Evolutionary conservation across 495 filamentous ascomycete genomes (phyloP), one percentile per base, ranked within the genome.

Genomic region (Talaromyces ruber): DNA sequence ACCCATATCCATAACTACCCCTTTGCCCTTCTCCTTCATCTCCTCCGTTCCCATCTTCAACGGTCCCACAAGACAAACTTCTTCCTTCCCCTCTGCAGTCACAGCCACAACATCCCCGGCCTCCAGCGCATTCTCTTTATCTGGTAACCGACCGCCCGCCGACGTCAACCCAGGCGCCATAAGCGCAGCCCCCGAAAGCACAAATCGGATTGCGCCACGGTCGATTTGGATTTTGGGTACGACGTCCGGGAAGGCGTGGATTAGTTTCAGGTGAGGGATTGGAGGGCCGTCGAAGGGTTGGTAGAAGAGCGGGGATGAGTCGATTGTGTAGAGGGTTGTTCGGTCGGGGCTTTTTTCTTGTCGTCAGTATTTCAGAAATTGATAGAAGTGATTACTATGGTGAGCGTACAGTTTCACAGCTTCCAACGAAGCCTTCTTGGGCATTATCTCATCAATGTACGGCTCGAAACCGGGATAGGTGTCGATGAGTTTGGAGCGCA

Each of bases 171-270:
- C 94, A 0, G 94, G 94, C 12, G 89, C 92, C 94, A 98, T 98
- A 50, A 98, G 85, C 59, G 93, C 88, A 0, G 94, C 94, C 24
- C 94, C 94, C 2, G 85, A 87, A 1, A 98, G 82, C 29, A 98
- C 93, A 76, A 98, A 98, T 62, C 95, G 91, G 73, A 98, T 97
- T 0, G 95, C 94, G 58, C 94, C 94, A 56, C 94, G 86, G 74
- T 98, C 93, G 68, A 96, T 92, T 32, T 80, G 78, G 62, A 83
- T 73, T n/a, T 72, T 79, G 6, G 77, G 74, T 37, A 82, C 66
- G 39, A 75, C 78, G 57, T 71, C 64, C 1, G 81, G 80, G 64
- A 76, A 81, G 58, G 82, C 76, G 74, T 93, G 91, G 28, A 93
- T 81, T 61, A 93, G 83, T 16, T 78, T 77, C 2, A 94, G 85